phyloP scores from a whole-genome alignment of 352 stramenopile genomes.

The Phytophthora uliginosa region DNA sequence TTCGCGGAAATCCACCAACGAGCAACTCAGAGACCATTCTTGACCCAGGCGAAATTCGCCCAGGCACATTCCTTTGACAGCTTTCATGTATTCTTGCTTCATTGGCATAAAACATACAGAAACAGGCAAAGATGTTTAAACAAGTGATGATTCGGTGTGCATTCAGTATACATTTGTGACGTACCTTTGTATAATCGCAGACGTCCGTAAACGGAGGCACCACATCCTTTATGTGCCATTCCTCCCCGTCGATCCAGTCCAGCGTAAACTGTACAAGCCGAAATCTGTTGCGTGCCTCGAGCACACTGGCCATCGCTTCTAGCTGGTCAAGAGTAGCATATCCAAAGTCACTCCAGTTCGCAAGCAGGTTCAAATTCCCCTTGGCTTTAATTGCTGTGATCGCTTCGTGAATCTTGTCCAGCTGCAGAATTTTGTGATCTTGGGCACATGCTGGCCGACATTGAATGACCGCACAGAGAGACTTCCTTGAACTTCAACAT shows the following conservation, averaged over 20 bases:
- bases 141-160: too few species aligned
- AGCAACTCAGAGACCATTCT: slow-evolving; percentile 2
- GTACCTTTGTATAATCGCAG: slow-evolving; percentile 6
- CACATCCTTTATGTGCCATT: slow-evolving; percentile 8
- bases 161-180: too few species aligned
- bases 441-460: not conserved
- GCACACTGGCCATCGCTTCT: slow-evolving; percentile 1
- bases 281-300: slow-evolving; percentile 5
- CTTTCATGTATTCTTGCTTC: slow-evolving; percentile 7
- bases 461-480: too few species aligned
- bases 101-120: not conserved
- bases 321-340: slow-evolving; percentile 8
- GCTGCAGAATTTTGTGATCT: not conserved
- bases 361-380: not conserved
- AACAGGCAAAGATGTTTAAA: too few species aligned
- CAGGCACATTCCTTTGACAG: not conserved
- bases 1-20: slow-evolving; percentile 12
- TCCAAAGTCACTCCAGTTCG: not conserved
- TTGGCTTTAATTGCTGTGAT: not conserved
- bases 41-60: not conserved
- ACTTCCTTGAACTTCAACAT: too few species aligned
- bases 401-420: not conserved
- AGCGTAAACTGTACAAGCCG: not conserved
- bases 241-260: slow-evolving; percentile 6
- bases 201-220: not conserved